Evolutionary conservation across 768 basidiomycete species (phyloP), one percentile per base, ranked within the genome.

Genomic region (Termitomyces sp.): DNA sequence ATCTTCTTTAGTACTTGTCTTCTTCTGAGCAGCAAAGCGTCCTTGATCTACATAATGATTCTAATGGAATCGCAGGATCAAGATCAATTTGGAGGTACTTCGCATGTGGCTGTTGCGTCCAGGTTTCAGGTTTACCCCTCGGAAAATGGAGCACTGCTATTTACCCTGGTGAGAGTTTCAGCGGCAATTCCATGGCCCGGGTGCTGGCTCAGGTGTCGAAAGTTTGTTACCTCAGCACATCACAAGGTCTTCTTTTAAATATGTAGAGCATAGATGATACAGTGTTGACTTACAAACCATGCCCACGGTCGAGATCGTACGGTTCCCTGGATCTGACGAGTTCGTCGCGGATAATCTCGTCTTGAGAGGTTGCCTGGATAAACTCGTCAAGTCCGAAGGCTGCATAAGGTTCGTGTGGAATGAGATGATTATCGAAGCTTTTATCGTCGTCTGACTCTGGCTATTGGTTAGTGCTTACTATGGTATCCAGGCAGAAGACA

Each of bases 401-500:
- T 50, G 54, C n/a, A 63, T 58, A 5, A 60, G 53, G 62, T 60
- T 48, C 20, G 56, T 36, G 16, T 9, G 29, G 20, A 2, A 0
- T 37, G 10, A 5, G 31, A 39, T 36, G 32, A 36, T 48, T 3
- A n/a, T 20, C 12, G 26, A 37, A n/a, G n/a, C n/a, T 49, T 26
- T 50, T 34, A 20, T 34, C n/a, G n/a, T 26, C 50, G n/a, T 26
- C 50, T 46, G 20, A 51, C 32, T 31, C n/a, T n/a, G n/a, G n/a
- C 20, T 37, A 22, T n/a, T 41, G 5, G 44, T 41, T 37, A 62
- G 62, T 20, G 27, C 41, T 5, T 46, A 60, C 53, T 63, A 63
- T 34, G 62, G 62, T 5, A 31, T 60, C 14, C 59, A 63, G 46
- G 16, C 31, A 34, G 59, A 63, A 51, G 59, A 63, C 22, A 39